phyloP scores from a whole-genome alignment of 2,329 filamentous ascomycete species.

The Ramularia collo-cygni region DNA sequence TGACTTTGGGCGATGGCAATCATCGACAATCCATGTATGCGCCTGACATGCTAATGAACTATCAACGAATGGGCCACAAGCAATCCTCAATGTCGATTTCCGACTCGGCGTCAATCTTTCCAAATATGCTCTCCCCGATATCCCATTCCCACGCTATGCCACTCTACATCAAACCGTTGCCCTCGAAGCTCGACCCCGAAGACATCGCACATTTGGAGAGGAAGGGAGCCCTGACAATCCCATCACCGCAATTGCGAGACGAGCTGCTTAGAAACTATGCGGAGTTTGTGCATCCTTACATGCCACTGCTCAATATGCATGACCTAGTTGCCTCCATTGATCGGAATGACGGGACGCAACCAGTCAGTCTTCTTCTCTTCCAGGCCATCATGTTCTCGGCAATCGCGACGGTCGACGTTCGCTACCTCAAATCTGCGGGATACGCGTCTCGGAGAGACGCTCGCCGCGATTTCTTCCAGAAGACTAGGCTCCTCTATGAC shows the following conservation, averaged over 20 bases:
- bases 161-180: conserved; percentile 72
- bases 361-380: conserved; percentile 78
- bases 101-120: conserved; percentile 20
- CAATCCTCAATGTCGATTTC: conserved; percentile 13
- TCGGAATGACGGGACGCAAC: conserved; percentile 59
- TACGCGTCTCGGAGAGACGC: conserved; percentile 73
- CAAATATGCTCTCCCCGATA: conserved; percentile 21
- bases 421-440: conserved; percentile 67
- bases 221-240: conserved; percentile 79
- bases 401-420: conserved; percentile 79
- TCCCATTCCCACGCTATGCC: conserved; percentile 42
- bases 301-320: conserved; percentile 71
- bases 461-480: conserved; percentile 81
- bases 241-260: conserved; percentile 62
- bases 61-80: conserved; percentile 24
- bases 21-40: conserved; percentile 21
- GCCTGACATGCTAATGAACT: conserved; percentile 26
- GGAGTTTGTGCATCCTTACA: conserved; percentile 88
- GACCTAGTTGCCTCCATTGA: conserved; percentile 57
- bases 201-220: conserved; percentile 76
- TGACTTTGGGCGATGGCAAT: conserved; percentile 13
- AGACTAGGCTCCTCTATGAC: conserved; percentile 82
- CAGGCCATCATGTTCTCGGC: conserved; percentile 94
- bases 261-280: conserved; percentile 76
- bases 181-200: conserved; percentile 67